These are phyloP conservation scores for Evansstolkia leycettana DNA, from an alignment of 495 filamentous ascomycete species.

Conservation along the genomic window DNA sequence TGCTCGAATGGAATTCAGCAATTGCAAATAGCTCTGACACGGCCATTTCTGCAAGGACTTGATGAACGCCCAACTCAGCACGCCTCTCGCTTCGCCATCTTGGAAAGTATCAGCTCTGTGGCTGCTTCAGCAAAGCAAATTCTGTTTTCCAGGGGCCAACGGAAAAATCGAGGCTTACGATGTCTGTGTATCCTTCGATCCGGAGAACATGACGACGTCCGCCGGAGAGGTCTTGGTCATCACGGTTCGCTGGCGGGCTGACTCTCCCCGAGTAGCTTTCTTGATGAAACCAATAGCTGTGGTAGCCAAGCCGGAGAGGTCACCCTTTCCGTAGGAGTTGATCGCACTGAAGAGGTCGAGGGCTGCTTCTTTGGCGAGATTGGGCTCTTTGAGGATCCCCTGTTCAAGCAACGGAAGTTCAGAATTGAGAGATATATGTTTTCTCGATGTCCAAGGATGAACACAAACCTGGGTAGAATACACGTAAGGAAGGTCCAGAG, in stretches of 20 bases:
- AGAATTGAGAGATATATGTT: not conserved
- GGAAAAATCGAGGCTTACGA: too few species aligned
- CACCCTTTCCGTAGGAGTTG: slow-evolving; percentile 75
- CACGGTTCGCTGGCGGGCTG: slow-evolving; percentile 61
- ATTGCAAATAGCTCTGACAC: slow-evolving; percentile 89
- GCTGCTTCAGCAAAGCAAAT: slow-evolving; percentile 2
- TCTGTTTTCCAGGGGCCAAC: too few species aligned
- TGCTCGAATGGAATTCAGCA: slow-evolving; percentile 86
- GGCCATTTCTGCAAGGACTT: slow-evolving; percentile 84
- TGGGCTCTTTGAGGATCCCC: slow-evolving; percentile 94
- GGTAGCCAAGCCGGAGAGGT: slow-evolving; percentile 66
- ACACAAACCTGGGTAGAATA: slow-evolving; percentile 55
- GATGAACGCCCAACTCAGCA: slow-evolving; percentile 97
- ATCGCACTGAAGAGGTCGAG: slow-evolving; percentile 81
- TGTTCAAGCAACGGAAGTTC: slow-evolving; percentile 25
- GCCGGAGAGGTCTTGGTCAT: slow-evolving; percentile 88
- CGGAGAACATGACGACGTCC: slow-evolving; percentile 96
- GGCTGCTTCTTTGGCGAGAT: slow-evolving; percentile 93
- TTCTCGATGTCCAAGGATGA: not conserved
- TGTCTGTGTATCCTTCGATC: slow-evolving; percentile 93
- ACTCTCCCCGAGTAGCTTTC: slow-evolving; percentile 72
- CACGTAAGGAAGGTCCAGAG: slow-evolving; percentile 91
- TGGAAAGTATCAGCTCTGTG: slow-evolving; percentile 32
- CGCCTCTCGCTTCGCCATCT: slow-evolving; percentile 78
- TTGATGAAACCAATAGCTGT: slow-evolving; percentile 83